These are phyloP conservation scores for Fusarium clavum DNA, from an alignment of 2,329 filamentous ascomycete genomes.

Conservation along the genomic window DNA sequence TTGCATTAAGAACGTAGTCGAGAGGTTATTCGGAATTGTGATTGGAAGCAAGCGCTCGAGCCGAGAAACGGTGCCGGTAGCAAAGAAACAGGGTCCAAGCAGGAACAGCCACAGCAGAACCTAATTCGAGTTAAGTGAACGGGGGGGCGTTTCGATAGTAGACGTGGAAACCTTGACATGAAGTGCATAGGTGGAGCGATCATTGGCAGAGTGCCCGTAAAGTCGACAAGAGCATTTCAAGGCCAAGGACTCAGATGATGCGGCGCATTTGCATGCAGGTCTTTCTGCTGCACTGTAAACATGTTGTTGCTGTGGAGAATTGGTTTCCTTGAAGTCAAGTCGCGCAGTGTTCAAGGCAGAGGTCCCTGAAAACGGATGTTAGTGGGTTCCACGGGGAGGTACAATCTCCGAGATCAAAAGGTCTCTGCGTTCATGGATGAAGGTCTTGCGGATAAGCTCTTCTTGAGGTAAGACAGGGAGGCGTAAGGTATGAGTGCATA, in stretches of 20 bases:
- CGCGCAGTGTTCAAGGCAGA: conserved; percentile 15
- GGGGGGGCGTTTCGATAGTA: conserved; percentile 18
- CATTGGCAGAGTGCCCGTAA: conserved; percentile 2
- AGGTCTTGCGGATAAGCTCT: background rate
- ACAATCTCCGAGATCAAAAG: conserved; percentile 33
- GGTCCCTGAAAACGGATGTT: conserved; percentile 14
- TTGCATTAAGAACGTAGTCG: conserved; percentile 16
- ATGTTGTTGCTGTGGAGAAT: conserved; percentile 25
- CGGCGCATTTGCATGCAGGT: conserved; percentile 28
- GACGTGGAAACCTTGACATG: conserved; percentile 18
- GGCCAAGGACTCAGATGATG: conserved; percentile 33
- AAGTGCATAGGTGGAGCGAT: conserved; percentile 18
- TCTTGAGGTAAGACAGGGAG: background rate
- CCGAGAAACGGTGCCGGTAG: conserved; percentile 35
- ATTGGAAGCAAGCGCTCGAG: conserved; percentile 22
- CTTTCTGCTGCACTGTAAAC: conserved; percentile 9
- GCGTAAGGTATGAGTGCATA: background rate
- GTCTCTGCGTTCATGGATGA: conserved; percentile 3
- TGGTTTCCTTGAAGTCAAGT: conserved; percentile 16
- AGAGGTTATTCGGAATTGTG: conserved; percentile 21
- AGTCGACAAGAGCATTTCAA: conserved; percentile 27
- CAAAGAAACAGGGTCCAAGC: conserved; percentile 35
- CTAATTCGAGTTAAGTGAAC: background rate
- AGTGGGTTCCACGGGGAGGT: conserved; percentile 13
- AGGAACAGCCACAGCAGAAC: conserved; percentile 35